These are phyloP conservation scores for Fusarium miscanthi DNA, from an alignment of 2,329 filamentous ascomycete species.

Conservation along the genomic window DNA sequence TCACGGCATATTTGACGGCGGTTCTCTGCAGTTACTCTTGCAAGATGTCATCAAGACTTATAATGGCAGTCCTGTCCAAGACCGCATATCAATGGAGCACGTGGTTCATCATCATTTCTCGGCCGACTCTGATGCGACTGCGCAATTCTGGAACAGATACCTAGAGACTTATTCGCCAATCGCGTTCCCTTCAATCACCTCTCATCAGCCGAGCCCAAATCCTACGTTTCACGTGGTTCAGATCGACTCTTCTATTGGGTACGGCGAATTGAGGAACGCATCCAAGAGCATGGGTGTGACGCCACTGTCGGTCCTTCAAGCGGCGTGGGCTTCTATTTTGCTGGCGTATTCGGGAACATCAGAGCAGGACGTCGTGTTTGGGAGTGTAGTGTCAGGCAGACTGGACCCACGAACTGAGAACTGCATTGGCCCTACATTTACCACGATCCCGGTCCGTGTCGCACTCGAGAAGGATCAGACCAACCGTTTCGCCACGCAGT, in stretches of 20 bases:
- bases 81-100: slow-evolving; percentile 1
- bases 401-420: background rate
- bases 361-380: slow-evolving; percentile 3
- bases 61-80: background rate
- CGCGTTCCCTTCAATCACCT: slow-evolving; percentile 1
- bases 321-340: slow-evolving; percentile 1
- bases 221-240: background rate
- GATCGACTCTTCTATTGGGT: background rate
- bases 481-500: background rate
- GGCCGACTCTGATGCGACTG: background rate
- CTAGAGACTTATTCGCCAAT: background rate
- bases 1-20: slow-evolving; percentile 6
- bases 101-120: slow-evolving; percentile 7
- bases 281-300: background rate
- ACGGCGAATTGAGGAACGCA: background rate
- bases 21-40: slow-evolving; percentile 2
- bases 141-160: slow-evolving; percentile 9
- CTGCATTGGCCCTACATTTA: slow-evolving; percentile 2
- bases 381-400: slow-evolving; percentile 4
- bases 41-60: background rate
- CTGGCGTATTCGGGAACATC: slow-evolving; percentile 1
- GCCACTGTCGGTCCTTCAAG: slow-evolving; percentile 3
- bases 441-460: slow-evolving; percentile 1
- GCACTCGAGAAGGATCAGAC: background rate
- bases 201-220: background rate